Percentiles rank a stretch among this genome's conserved stretches.
Evolutionary conservation across 2,329 filamentous ascomycete species (phyloP).

Genomic region (Tolypocladium tropicale): DNA sequence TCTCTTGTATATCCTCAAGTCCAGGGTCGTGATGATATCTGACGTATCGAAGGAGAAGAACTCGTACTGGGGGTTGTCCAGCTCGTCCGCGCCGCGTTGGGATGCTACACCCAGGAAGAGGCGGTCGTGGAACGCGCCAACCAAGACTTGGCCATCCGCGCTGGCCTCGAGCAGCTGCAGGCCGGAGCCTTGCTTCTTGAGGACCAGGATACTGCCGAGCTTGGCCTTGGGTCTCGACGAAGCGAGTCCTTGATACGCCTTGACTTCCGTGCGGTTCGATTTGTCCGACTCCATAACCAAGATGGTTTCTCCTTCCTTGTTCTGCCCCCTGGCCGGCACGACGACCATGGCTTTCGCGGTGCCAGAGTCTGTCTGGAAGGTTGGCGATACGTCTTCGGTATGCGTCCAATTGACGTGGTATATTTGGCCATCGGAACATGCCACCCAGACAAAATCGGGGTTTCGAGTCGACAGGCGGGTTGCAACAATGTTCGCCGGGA

Average conservation of each 20-base stretch:
- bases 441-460: constrained; percentile 47
- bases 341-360: constrained; percentile 36
- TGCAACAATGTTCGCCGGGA: constrained; percentile 26
- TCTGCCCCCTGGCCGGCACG: constrained; percentile 24
- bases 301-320: constrained; percentile 30
- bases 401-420: constrained; percentile 50
- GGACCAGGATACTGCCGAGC: constrained; percentile 25
- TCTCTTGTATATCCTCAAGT: constrained; percentile 39
- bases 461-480: constrained; percentile 27
- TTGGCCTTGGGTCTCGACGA: constrained; percentile 8
- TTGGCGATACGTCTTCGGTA: constrained; percentile 28
- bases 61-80: constrained; percentile 33
- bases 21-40: constrained; percentile 57
- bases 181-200: constrained; percentile 23
- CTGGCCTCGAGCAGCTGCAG: constrained; percentile 35
- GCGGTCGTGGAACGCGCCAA: constrained; percentile 26
- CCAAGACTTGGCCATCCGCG: constrained; percentile 46
- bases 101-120: constrained; percentile 23
- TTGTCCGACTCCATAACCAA: constrained; percentile 35
- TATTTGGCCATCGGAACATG: constrained; percentile 45
- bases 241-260: constrained; percentile 31
- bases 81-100: constrained; percentile 8
- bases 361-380: constrained; percentile 30
- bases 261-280: constrained; percentile 23
- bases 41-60: constrained; percentile 49